These are phyloP conservation scores for Kuraishia molischiana DNA, from an alignment of 805 yeast genomes.

Conservation along the genomic window DNA sequence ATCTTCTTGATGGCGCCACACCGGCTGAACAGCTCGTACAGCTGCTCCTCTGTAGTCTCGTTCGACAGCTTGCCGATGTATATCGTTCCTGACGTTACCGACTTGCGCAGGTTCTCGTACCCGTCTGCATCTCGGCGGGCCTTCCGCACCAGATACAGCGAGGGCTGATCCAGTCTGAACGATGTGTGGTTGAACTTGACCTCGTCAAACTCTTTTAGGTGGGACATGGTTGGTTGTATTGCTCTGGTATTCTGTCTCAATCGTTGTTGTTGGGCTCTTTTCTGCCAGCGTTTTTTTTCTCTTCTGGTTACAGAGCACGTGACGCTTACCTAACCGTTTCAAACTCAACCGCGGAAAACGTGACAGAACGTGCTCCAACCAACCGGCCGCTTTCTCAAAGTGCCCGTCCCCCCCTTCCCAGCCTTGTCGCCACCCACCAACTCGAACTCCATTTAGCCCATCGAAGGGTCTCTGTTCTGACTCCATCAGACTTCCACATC, in stretches of 20 bases:
- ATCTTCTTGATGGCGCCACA: constrained; percentile 73
- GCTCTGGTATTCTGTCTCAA: too few species aligned
- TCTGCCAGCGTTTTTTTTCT: too few species aligned
- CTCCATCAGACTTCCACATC: too few species aligned
- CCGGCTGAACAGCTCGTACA: constrained; percentile 76
- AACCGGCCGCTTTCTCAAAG: too few species aligned
- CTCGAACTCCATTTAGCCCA: too few species aligned
- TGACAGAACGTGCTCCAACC: too few species aligned
- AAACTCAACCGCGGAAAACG: too few species aligned
- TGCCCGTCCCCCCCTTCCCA: too few species aligned
- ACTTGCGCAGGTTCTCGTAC: constrained; percentile 52
- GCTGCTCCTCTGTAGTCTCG: constrained; percentile 91
- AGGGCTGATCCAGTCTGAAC: constrained; percentile 61
- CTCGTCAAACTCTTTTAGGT: constrained; percentile 35
- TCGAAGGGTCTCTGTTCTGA: too few species aligned
- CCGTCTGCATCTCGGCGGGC: constrained; percentile 46
- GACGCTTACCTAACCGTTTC: too few species aligned
- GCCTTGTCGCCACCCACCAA: too few species aligned
- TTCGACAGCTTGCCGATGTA: constrained; percentile 89
- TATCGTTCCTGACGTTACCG: constrained; percentile 63
- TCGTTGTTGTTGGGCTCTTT: too few species aligned
- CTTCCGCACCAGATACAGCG: constrained; percentile 55
- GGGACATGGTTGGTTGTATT: constrained; percentile 10
- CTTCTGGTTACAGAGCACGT: neutral
- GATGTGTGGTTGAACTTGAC: constrained; percentile 55